Evolutionary conservation across 2,329 filamentous ascomycete species (phyloP).

Genomic region (Byssochlamys sp.): DNA sequence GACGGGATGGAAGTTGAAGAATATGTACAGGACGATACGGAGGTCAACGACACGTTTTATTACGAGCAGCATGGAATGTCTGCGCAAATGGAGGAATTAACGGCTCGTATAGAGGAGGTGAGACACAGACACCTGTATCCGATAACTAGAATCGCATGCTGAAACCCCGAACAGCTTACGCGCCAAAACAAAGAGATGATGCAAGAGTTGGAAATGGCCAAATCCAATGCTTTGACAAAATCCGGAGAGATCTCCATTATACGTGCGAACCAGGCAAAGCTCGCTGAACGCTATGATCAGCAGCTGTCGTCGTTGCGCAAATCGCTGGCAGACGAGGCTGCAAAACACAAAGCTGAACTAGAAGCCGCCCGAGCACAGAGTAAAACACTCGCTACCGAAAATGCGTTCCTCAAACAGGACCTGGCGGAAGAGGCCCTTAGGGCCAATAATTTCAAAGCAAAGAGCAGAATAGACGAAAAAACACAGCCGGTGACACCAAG

Average conservation of each 20-base stretch:
- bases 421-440: constrained; percentile 46
- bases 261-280: constrained; percentile 47
- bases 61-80: constrained; percentile 5
- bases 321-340: constrained; percentile 43
- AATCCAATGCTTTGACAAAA: constrained; percentile 39
- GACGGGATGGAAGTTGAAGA: constrained; percentile 10
- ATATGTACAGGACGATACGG: neutral
- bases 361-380: constrained; percentile 46
- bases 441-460: constrained; percentile 33
- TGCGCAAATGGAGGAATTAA: constrained; percentile 5
- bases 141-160: constrained; percentile 1
- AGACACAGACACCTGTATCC: neutral
- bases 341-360: constrained; percentile 46
- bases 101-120: constrained; percentile 19
- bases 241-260: constrained; percentile 55
- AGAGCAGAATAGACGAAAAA: constrained; percentile 25
- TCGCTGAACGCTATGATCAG: constrained; percentile 44
- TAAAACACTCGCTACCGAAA: constrained; percentile 49
- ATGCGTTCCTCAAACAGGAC: constrained; percentile 52
- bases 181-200: constrained; percentile 32
- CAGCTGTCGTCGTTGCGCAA: constrained; percentile 45
- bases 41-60: constrained; percentile 1
- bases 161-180: constrained; percentile 21
- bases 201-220: constrained; percentile 30
- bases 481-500: constrained; percentile 41